phyloP scores from a whole-genome alignment of 2,329 filamentous ascomycete genomes.

The Eutypa lata region DNA sequence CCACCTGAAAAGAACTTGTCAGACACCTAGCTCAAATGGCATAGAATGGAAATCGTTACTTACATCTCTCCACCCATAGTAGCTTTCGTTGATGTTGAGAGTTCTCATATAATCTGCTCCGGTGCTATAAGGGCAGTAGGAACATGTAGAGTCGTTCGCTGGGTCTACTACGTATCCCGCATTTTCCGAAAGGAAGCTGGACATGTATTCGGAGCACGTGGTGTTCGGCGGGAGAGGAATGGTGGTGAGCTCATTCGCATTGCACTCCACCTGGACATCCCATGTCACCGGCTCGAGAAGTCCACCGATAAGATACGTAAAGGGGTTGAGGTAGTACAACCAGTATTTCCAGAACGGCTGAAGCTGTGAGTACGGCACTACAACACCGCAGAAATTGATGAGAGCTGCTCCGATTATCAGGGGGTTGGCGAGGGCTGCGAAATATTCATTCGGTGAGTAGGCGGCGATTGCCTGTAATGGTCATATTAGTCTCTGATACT shows the following conservation, averaged over 20 bases:
- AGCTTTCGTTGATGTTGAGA: conserved; percentile 14
- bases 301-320: conserved; percentile 68
- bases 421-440: conserved; percentile 69
- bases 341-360: conserved; percentile 73
- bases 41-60: too few species aligned
- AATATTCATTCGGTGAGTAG: conserved; percentile 68
- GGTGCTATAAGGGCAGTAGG: conserved; percentile 13
- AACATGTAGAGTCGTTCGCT: conserved; percentile 2
- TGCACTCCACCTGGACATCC: conserved; percentile 56
- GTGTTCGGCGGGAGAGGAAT: conserved; percentile 53
- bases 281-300: conserved; percentile 62
- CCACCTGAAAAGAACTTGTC: conserved; percentile 4
- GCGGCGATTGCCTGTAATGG: conserved; percentile 30
- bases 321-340: conserved; percentile 63
- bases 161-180: conserved; percentile 37
- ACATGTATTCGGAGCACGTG: conserved; percentile 56
- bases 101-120: conserved; percentile 14
- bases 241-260: conserved; percentile 57
- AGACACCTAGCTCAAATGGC: conserved; percentile 1
- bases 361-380: conserved; percentile 55
- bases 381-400: conserved; percentile 67
- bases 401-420: conserved; percentile 63
- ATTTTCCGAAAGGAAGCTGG: conserved; percentile 36
- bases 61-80: conserved; percentile 16
- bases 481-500: too few species aligned